These are phyloP conservation scores for Septoria linicola DNA, from an alignment of 2,329 filamentous ascomycete species.

Conservation along the genomic window DNA sequence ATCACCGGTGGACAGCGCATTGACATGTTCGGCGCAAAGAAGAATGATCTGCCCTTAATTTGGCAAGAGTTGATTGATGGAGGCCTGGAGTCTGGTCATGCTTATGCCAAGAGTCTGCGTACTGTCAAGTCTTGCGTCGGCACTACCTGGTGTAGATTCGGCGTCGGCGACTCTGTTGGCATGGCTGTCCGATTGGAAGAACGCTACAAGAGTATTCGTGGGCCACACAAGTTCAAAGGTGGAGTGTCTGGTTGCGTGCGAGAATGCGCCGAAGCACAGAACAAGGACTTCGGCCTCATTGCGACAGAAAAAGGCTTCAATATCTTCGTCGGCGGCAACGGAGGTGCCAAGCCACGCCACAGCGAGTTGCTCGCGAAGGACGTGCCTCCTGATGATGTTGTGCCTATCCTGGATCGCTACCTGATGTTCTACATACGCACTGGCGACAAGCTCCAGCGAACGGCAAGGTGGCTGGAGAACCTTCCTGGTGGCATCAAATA, in stretches of 20 bases:
- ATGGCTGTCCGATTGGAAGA: slow-evolving; percentile 87
- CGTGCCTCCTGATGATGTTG: slow-evolving; percentile 75
- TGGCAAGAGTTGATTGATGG: slow-evolving; percentile 78
- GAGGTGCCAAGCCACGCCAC: slow-evolving; percentile 80
- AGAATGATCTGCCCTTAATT: slow-evolving; percentile 78
- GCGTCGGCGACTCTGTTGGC: slow-evolving; percentile 84
- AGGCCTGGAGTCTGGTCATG: slow-evolving; percentile 86
- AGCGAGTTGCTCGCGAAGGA: slow-evolving; percentile 82
- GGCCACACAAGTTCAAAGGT: slow-evolving; percentile 81
- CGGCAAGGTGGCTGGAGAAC: slow-evolving; percentile 81
- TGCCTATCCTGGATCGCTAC: slow-evolving; percentile 83
- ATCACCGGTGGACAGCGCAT: slow-evolving; percentile 91
- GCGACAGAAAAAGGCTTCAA: slow-evolving; percentile 93
- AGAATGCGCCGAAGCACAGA: slow-evolving; percentile 89
- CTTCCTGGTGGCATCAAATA: slow-evolving; percentile 82
- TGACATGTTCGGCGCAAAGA: slow-evolving; percentile 87
- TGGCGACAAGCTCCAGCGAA: slow-evolving; percentile 84
- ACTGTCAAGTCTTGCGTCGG: slow-evolving; percentile 93
- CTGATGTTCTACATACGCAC: slow-evolving; percentile 93
- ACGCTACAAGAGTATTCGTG: slow-evolving; percentile 86
- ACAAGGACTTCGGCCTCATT: slow-evolving; percentile 90
- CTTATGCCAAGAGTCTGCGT: slow-evolving; percentile 82
- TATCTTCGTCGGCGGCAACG: slow-evolving; percentile 86
- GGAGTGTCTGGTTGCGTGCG: slow-evolving; percentile 89
- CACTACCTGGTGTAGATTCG: slow-evolving; percentile 86